Conservation (phyloP, 805 yeast genomes). For the Maudiozyma pseudohumilis region DNA sequence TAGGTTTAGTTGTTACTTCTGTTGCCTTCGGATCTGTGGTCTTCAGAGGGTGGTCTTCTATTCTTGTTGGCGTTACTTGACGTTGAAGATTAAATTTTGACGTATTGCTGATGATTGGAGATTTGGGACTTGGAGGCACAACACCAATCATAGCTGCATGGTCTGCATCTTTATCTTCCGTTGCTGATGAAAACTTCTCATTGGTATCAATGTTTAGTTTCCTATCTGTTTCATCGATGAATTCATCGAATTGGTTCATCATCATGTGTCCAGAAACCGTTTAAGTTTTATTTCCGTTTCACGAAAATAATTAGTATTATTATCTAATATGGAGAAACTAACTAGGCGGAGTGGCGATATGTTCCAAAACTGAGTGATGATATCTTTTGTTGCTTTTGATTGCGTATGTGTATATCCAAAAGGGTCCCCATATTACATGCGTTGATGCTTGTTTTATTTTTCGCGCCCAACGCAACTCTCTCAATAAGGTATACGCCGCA, state of each 20-base stretch:
- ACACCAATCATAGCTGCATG: neutral
- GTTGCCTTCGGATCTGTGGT: neutral
- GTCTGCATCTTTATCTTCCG: neutral
- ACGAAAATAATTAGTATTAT: too few species aligned
- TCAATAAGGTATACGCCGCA: too few species aligned
- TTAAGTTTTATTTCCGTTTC: too few species aligned
- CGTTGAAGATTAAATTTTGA: slow-evolving; percentile 7
- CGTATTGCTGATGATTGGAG: slow-evolving; percentile 5
- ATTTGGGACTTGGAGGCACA: slow-evolving; percentile 3
- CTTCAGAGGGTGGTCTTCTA: slow-evolving; percentile 12
- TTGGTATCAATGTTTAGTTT: slow-evolving; percentile 31
- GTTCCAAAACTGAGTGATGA: too few species aligned
- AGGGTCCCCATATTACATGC: too few species aligned
- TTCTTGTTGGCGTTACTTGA: slow-evolving; percentile 15
- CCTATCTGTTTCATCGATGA: slow-evolving; percentile 30
- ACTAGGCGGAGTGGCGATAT: too few species aligned
- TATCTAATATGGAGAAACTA: too few species aligned
- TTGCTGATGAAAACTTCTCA: slow-evolving; percentile 13
- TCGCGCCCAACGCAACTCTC: too few species aligned
- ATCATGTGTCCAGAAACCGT: too few species aligned
- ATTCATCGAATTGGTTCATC: slow-evolving; percentile 30
- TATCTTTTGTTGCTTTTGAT: too few species aligned
- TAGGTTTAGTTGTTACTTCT: neutral
- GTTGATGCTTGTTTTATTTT: too few species aligned
- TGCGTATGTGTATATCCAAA: too few species aligned